Base-by-base conservation (phyloP, 176 grass and related monocot species). In the Musa acuminata region DNA sequence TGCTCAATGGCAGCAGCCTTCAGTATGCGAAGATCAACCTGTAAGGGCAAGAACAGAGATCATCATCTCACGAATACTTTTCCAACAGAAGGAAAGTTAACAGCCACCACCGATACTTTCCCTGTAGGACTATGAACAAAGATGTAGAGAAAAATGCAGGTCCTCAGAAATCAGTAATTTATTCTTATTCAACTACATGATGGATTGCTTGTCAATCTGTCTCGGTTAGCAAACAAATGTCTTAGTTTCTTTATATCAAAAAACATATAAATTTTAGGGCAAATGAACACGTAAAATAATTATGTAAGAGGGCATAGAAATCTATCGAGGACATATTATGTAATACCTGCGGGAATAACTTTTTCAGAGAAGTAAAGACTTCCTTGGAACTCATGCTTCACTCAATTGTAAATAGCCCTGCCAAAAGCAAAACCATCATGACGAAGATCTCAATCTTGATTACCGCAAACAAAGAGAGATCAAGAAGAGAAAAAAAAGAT, bases 21-120 rank as follows among this genome's bases (percentile, higher is more conserved):
- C 71, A 91, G 53, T 79, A 91, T 91, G 69, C 85, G 82, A 58
- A 82, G 64, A 87, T 91, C 88, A 73, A 91, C 71, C 88, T 91
- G 73, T 52, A 83, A 73, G 50, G 27, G 77, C 66, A 50, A 69
- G 3, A 84, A 78, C 74, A 57, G 57, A 48, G 69, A 63, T 55
- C 13, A 71, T 64, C 8, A 70, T 67, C 27, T 26, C 19, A 60
- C n/a, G 49, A 72, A 60, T 60, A 60, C 7, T n/a, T 19, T 60
- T 60, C 9, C 5, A 60, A 60, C 57, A 60, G 26, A 27, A 27
- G 57, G 57, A 60, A 6, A 20, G n/a, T n/a, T n/a, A 60, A 60
- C 13, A 60, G 8, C 5, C 14, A 19, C 57, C 14, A 60, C 17
- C 57, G 8, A 60, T 21, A 43, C 35, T 43, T 43, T 43, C 35